Conservation (phyloP, 345 rosid species). For the Streptanthus diversifolius region DNA sequence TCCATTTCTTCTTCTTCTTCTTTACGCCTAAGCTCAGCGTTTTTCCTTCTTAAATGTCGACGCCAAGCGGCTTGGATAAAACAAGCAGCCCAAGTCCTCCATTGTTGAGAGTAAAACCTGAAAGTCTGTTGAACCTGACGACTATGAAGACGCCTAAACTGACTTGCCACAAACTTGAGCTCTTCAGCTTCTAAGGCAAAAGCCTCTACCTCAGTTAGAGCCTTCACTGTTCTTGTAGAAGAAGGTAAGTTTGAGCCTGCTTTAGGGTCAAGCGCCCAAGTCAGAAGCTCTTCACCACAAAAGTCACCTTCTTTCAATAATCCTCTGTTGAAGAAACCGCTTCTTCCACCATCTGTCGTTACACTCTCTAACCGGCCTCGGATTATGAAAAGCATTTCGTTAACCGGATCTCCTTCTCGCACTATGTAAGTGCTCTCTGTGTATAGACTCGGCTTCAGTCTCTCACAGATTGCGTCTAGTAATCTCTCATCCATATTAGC, state of each 20-base stretch:
- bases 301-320: conserved; percentile 67
- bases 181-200: conserved; percentile 86
- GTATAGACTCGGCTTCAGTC: conserved; percentile 74
- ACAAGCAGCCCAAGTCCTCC: conserved; percentile 92
- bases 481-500: conserved; percentile 85
- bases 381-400: conserved; percentile 83
- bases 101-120: conserved; percentile 87
- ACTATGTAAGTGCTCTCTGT: conserved; percentile 68
- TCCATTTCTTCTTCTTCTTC: conserved; percentile 59
- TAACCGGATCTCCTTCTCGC: conserved; percentile 85
- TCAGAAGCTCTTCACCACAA: conserved; percentile 86
- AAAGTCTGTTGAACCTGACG: conserved; percentile 81
- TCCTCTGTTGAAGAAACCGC: conserved; percentile 78
- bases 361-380: conserved; percentile 81
- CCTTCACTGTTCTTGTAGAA: conserved; percentile 73
- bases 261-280: conserved; percentile 92
- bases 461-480: conserved; percentile 85
- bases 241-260: conserved; percentile 68
- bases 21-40: conserved; percentile 47
- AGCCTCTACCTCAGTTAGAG: conserved; percentile 78
- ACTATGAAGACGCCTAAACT: conserved; percentile 84
- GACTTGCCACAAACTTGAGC: conserved; percentile 79
- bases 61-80: conserved; percentile 84
- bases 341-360: conserved; percentile 89
- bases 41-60: conserved; percentile 54